phyloP scores from a whole-genome alignment of 2,329 filamentous ascomycete genomes.

The Stemphylium vesicarium region DNA sequence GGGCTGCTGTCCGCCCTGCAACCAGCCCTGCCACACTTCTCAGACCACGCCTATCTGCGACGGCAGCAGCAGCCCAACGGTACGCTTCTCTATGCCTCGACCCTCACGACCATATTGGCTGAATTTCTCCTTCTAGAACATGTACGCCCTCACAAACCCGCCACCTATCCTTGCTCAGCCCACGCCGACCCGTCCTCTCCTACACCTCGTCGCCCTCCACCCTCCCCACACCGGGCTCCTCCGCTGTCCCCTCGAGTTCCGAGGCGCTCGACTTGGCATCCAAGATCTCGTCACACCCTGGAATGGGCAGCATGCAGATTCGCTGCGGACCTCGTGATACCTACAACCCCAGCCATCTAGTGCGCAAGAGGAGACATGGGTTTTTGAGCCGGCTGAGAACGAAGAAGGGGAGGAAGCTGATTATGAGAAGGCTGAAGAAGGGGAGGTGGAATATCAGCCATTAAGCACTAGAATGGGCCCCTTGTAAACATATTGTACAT shows the following conservation, averaged over 20 bases:
- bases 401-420: conserved; percentile 60
- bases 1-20: conserved; percentile 31
- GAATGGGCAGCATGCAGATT: conserved; percentile 49
- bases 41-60: conserved; percentile 15
- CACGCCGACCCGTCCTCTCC: conserved; percentile 36
- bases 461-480: conserved; percentile 8
- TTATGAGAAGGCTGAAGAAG: conserved; percentile 62
- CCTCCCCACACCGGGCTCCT: conserved; percentile 24
- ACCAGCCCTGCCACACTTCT: conserved; percentile 25
- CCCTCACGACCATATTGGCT: background rate
- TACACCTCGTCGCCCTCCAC: conserved; percentile 20
- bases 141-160: conserved; percentile 20
- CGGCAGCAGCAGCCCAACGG: conserved; percentile 26
- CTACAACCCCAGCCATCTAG: conserved; percentile 64
- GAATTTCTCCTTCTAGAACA: conserved; percentile 10
- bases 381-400: conserved; percentile 62
- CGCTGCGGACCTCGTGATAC: conserved; percentile 60
- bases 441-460: conserved; percentile 53
- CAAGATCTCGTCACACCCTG: conserved; percentile 47
- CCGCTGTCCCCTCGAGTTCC: conserved; percentile 17
- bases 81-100: conserved; percentile 12
- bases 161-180: conserved; percentile 37
- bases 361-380: conserved; percentile 67
- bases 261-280: conserved; percentile 44
- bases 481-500: background rate